A percentile compares a stretch with the other conserved stretches of the same genome.
These are phyloP conservation scores for Xylaria arbuscula DNA, from an alignment of 2,329 filamentous ascomycete genomes.

Conservation along the genomic window DNA sequence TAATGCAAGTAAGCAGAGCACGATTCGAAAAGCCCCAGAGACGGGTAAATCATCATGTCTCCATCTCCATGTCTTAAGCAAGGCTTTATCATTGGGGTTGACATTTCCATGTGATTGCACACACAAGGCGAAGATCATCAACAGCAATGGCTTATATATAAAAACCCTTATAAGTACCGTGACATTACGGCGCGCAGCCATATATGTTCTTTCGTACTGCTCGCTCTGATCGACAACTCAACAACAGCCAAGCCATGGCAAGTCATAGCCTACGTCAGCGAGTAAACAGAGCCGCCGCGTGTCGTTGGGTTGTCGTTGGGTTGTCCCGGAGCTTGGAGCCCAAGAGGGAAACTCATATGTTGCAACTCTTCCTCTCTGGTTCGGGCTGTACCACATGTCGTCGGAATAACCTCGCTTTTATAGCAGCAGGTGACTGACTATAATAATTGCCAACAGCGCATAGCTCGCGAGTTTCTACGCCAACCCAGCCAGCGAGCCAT, in stretches of 20 bases:
- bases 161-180: constrained; percentile 1
- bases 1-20: constrained; percentile 12
- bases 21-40: neutral
- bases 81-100: neutral
- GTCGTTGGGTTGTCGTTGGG: constrained; percentile 27
- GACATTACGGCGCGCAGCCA: constrained; percentile 3
- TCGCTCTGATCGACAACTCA: constrained; percentile 2
- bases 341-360: constrained; percentile 28
- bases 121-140: constrained; percentile 2
- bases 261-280: neutral
- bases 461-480: constrained; percentile 18
- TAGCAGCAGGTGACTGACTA: neutral
- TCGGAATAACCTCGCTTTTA: constrained; percentile 15
- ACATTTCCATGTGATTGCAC: constrained; percentile 30
- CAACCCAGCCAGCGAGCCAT: neutral
- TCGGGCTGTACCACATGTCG: constrained; percentile 19
- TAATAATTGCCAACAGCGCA: neutral
- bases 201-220: neutral
- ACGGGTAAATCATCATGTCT: neutral
- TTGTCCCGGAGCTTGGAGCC: constrained; percentile 35
- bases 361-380: neutral
- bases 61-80: constrained; percentile 13
- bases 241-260: neutral
- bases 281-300: constrained; percentile 14
- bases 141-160: neutral